These are phyloP conservation scores for Tricholoma matsutake DNA, from an alignment of 768 basidiomycete species.

Conservation along the genomic window DNA sequence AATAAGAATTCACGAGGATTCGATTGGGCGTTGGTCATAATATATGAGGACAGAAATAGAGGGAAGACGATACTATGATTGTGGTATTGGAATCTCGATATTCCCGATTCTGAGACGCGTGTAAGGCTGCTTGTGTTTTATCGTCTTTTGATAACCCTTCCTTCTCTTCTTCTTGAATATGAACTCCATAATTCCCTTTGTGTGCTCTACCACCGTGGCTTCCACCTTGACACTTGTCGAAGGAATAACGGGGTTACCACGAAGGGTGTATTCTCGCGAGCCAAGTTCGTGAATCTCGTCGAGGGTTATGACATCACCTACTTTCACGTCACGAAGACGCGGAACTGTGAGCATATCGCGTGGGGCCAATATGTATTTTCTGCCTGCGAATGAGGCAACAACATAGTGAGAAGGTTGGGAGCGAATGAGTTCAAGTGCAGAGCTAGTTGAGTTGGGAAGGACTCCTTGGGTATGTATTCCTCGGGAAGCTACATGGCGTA, in stretches of 20 bases:
- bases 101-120: constrained; percentile 92
- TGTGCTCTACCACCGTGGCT: constrained; percentile 96
- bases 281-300: constrained; percentile 92
- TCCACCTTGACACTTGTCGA: constrained; percentile 65
- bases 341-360: constrained; percentile 94
- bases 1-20: no score
- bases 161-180: constrained; percentile 97
- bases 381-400: constrained; percentile 82
- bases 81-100: constrained; percentile 48
- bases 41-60: not conserved
- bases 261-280: constrained; percentile 90
- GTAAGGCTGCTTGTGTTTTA: constrained; percentile 91
- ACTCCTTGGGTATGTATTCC: constrained; percentile 24
- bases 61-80: constrained; percentile 11
- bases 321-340: constrained; percentile 76
- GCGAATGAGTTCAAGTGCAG: constrained; percentile 78
- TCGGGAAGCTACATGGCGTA: constrained; percentile 14
- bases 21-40: not conserved
- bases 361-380: constrained; percentile 86
- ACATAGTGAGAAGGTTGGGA: constrained; percentile 93
- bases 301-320: constrained; percentile 82
- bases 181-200: constrained; percentile 88
- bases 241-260: constrained; percentile 72
- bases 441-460: constrained; percentile 39
- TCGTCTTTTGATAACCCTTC: constrained; percentile 96